Base-by-base conservation (phyloP, 2,329 filamentous ascomycete species). In the Nigrograna mackinnonii region DNA sequence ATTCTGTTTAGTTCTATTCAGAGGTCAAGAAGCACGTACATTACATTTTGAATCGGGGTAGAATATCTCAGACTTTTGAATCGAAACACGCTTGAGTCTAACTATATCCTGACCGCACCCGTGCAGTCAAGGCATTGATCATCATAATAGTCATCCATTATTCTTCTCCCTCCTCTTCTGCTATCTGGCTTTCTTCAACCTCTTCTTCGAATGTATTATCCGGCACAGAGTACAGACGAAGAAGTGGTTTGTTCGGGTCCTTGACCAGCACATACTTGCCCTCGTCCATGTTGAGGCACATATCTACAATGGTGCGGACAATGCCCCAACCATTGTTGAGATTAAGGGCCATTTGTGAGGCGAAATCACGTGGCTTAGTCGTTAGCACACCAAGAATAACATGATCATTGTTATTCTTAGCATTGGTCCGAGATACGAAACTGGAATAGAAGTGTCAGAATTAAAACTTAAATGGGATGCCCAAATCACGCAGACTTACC, bases 281-380 rank as follows among this genome's bases (percentile, higher is more conserved):
- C 57, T 91, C 86, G 35, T 84, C 79, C 71, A 85, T 83, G 70
- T 85, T 83, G 58, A 91, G 80, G 62, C 86, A 87, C 87, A 97
- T 95, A 73, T 99, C 94, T 59, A 90, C 89, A 64, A 99, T 96
- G 37, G 94, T 99, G 55, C 94, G 89, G 46, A 99, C 94, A 55
- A 99, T 97, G 71, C 94, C 94, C 94, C 94, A 99, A 51, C 94
- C 94, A 74, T 99, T 99, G 74, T 87, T 88, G 44, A 97, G 82
- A 62, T 91, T 95, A 62, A 99, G 75, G 76, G 96, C 96, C 94
- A 99, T 99, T 79, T 99, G 94, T 64, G 83, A 81, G 50, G 94
- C 94, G 60, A 99, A 97, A 68, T 99, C 95, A 60, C 89, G 86
- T 26, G 94, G 94, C 79, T 99, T 99, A 86, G 95, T 97, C 72